Evolutionary conservation across 306 rosid species (phyloP).

Genomic region (Neltuma alba): DNA sequence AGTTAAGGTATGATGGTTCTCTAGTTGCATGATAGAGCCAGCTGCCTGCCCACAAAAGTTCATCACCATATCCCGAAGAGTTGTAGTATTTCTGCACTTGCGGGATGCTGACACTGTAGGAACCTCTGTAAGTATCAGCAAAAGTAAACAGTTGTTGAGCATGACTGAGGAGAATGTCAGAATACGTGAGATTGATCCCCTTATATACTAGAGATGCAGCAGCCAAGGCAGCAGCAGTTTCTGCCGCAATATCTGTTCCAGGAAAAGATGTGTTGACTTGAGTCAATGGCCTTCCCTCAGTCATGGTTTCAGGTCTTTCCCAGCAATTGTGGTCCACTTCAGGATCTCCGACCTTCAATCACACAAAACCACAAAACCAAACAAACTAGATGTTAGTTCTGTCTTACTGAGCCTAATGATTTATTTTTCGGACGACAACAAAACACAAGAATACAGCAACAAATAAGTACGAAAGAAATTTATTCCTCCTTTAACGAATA

Average conservation of each 20-base stretch:
- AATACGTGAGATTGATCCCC: slow-evolving; percentile 46
- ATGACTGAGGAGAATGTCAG: slow-evolving; percentile 55
- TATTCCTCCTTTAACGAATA: too few species aligned
- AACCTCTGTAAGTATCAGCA: slow-evolving; percentile 64
- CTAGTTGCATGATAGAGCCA: slow-evolving; percentile 77
- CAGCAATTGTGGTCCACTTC: slow-evolving; percentile 73
- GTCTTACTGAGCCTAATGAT: not conserved
- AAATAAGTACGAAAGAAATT: too few species aligned
- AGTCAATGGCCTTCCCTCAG: slow-evolving; percentile 55
- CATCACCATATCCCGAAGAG: slow-evolving; percentile 78
- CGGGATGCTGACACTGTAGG: slow-evolving; percentile 72
- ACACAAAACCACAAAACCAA: not conserved
- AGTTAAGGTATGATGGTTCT: slow-evolving; percentile 53
- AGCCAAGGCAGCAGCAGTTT: slow-evolving; percentile 79
- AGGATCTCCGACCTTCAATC: slow-evolving; percentile 72
- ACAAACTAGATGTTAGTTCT: not conserved
- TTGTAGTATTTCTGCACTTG: slow-evolving; percentile 62
- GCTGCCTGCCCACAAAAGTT: slow-evolving; percentile 76
- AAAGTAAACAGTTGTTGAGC: slow-evolving; percentile 64
- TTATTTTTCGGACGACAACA: too few species aligned
- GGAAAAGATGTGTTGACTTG: slow-evolving; percentile 68
- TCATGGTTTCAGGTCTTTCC: slow-evolving; percentile 70
- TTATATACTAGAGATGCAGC: slow-evolving; percentile 72
- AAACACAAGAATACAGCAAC: not conserved
- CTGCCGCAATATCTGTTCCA: slow-evolving; percentile 83